These are phyloP conservation scores for Neurospora cerealis DNA, from an alignment of 495 filamentous ascomycete species.

Conservation along the genomic window DNA sequence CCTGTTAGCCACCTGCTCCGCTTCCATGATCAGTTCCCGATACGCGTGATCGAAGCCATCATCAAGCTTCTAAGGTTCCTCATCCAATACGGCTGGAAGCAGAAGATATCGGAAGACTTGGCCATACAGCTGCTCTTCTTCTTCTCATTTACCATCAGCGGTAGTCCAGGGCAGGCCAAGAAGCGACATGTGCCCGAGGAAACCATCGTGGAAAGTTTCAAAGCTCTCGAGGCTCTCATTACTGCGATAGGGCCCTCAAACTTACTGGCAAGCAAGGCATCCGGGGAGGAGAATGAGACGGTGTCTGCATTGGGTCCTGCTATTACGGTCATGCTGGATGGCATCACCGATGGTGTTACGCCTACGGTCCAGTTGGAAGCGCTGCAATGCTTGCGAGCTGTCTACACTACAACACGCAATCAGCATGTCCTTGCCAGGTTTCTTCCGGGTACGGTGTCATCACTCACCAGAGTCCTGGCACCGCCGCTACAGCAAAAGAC, in stretches of 20 bases:
- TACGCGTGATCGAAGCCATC: constrained; percentile 61
- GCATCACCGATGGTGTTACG: constrained; percentile 48
- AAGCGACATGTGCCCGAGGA: constrained; percentile 54
- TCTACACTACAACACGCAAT: constrained; percentile 56
- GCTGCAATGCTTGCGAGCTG: constrained; percentile 48
- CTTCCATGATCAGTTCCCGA: constrained; percentile 58
- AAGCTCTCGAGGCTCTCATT: constrained; percentile 32
- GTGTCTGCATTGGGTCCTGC: constrained; percentile 79
- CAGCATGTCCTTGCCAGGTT: constrained; percentile 67
- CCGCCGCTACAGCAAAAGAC: constrained; percentile 54
- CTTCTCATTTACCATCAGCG: constrained; percentile 68
- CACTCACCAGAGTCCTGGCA: constrained; percentile 63
- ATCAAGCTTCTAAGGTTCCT: constrained; percentile 64
- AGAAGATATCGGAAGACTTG: constrained; percentile 53
- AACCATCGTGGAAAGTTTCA: constrained; percentile 45
- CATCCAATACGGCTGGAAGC: constrained; percentile 67
- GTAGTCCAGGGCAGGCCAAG: constrained; percentile 43
- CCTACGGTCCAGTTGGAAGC: constrained; percentile 57
- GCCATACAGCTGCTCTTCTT: constrained; percentile 79
- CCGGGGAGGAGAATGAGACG: constrained; percentile 34
- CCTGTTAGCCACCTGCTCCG: constrained; percentile 82
- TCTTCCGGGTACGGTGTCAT: constrained; percentile 80
- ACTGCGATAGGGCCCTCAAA: constrained; percentile 25
- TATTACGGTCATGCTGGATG: constrained; percentile 72
- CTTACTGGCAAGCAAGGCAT: constrained; percentile 12